Conservation (phyloP, 1,284 basidiomycete genomes). For the Tilletia indica region DNA sequence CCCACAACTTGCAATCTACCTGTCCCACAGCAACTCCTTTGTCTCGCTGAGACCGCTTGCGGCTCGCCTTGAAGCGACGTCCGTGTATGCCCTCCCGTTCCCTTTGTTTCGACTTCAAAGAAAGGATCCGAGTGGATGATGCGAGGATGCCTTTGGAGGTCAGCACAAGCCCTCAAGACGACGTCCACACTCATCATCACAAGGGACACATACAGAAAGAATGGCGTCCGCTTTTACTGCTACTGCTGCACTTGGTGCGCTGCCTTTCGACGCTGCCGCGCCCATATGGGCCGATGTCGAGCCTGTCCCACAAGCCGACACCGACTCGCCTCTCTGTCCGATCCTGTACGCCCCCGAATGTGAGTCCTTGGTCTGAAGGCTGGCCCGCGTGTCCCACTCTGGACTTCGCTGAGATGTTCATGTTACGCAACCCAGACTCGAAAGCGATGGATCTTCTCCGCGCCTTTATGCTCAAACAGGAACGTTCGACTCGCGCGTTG, state of each 20-base stretch:
- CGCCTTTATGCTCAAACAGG: slow-evolving; percentile 33
- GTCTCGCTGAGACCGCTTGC: no score
- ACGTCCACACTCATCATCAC: neutral
- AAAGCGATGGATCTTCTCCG: slow-evolving; percentile 50
- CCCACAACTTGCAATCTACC: no score
- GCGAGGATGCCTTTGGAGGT: no score
- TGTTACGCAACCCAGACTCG: slow-evolving; percentile 27
- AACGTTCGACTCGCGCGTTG: slow-evolving; percentile 37
- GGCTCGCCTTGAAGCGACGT: no score
- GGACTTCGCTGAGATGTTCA: no score
- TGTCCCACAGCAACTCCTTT: no score
- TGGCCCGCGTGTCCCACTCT: neutral
- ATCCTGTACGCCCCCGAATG: slow-evolving; percentile 48
- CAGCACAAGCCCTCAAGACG: no score
- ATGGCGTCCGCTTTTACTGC: neutral
- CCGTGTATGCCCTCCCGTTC: no score
- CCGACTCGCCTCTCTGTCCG: slow-evolving; percentile 44
- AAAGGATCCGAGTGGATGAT: no score
- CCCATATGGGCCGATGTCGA: slow-evolving; percentile 41
- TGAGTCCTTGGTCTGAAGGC: slow-evolving; percentile 16
- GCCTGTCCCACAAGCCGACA: slow-evolving; percentile 43
- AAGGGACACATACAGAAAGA: no score
- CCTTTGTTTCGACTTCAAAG: no score
- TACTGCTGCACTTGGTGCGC: neutral
- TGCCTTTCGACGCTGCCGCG: slow-evolving; percentile 33